Evolutionary conservation across 1,284 basidiomycete species (phyloP).

Genomic region (Trichosporon coremiiforme): DNA sequence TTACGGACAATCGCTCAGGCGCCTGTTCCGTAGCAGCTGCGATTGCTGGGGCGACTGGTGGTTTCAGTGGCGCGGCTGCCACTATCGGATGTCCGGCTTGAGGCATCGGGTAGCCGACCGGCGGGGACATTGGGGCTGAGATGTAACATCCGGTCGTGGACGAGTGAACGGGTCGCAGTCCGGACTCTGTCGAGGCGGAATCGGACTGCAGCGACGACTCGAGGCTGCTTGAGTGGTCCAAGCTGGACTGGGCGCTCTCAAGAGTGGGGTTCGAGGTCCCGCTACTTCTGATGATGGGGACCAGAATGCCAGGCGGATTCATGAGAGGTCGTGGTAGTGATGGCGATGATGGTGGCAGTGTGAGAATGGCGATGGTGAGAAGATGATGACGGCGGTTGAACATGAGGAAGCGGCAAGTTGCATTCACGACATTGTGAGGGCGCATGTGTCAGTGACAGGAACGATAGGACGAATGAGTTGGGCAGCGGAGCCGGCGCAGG

Average conservation of each 20-base stretch:
- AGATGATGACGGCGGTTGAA: constrained; percentile 7
- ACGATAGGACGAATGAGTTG: constrained; percentile 5
- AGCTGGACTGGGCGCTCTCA: constrained; percentile 20
- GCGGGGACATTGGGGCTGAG: constrained; percentile 41
- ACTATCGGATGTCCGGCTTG: constrained; percentile 17
- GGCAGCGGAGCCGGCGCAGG: neutral
- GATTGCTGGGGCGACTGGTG: constrained; percentile 22
- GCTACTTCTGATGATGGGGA: constrained; percentile 5
- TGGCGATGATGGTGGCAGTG: neutral
- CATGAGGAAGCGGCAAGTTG: neutral
- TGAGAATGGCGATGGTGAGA: neutral
- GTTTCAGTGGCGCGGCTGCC: neutral
- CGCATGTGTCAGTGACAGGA: constrained; percentile 17
- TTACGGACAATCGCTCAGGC: constrained; percentile 22
- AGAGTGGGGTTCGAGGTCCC: constrained; percentile 11
- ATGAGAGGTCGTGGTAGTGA: neutral
- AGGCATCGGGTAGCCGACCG: constrained; percentile 31
- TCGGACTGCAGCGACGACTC: constrained; percentile 15
- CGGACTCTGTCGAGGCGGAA: constrained; percentile 17
- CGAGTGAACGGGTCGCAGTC: constrained; percentile 26
- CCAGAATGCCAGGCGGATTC: neutral
- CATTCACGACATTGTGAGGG: neutral
- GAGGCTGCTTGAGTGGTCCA: constrained; percentile 23
- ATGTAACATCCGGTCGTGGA: constrained; percentile 45
- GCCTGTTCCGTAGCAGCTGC: constrained; percentile 26